Base-by-base conservation (phyloP, 2,329 filamentous ascomycete genomes). In the Didymella segeticola region DNA sequence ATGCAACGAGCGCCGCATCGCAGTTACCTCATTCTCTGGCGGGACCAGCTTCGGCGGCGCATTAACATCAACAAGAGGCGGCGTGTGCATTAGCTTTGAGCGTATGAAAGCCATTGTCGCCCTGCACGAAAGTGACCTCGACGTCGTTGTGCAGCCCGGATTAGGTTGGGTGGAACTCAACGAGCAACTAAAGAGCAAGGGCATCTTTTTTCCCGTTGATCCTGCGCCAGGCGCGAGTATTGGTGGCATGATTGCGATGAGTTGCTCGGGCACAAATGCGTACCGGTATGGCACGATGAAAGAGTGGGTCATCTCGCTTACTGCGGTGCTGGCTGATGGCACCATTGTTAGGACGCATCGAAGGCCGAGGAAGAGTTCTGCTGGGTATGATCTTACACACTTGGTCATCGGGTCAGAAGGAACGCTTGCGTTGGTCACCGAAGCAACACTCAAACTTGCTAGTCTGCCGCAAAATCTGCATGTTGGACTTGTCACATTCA, bases 281-380 rank as follows among this genome's bases (percentile, higher is more conserved):
- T 96, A 96, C 79, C 83, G 91, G 49, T 96, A 96, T 72, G 92
- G 92, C 56, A 96, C 92, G 2, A 96, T 96, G 90, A 86, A 90
- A 57, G 91, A 96, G 69, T 96, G 91, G 90, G 91, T 96, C 14
- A 79, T 96, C 12, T 89, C 85, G 45, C 75, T 96, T 60, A 96
- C 91, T 0, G 89, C 93, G 2, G 92, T 96, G 10, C 82, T 96
- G 64, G 91, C 92, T 10, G 91, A 96, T 73, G 92, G 92, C 34
- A 93, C 90, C 1, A 76, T 96, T 30, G 85, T 97, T 74, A 93
- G 91, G 79, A 97, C 93, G 11, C 83, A 89, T 56, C 89, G 95
- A 73, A 84, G 92, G 36, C 91, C 92, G 3, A 84, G 91, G 58
- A 97, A 96, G 80, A 92, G 89, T 66, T 91, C 88, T 50, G 93